Evolutionary conservation across 2,329 filamentous ascomycete species (phyloP).

Genomic region (Aspergillus fijiensis): DNA sequence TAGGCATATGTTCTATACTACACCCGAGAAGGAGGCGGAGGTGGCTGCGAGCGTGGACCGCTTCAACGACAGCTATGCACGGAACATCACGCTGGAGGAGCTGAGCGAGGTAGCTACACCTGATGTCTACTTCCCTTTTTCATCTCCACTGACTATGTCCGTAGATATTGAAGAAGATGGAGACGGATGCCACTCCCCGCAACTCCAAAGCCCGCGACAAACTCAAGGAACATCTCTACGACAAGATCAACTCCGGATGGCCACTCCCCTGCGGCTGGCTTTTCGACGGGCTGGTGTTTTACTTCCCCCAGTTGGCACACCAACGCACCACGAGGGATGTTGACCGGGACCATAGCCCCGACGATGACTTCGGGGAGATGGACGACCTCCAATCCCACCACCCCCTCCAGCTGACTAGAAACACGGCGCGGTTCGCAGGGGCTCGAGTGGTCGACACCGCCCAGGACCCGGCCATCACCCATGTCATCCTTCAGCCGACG

Average conservation of each 20-base stretch:
- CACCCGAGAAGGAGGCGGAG: conserved; percentile 54
- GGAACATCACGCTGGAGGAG: conserved; percentile 66
- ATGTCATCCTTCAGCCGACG: conserved; percentile 64
- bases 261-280: conserved; percentile 45
- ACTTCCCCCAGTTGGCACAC: conserved; percentile 36
- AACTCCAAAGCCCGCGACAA: conserved; percentile 52
- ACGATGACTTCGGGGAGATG: conserved; percentile 5
- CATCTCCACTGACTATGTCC: background rate
- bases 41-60: conserved; percentile 67
- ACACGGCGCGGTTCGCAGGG: conserved; percentile 67
- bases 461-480: conserved; percentile 62
- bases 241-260: conserved; percentile 36
- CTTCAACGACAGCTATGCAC: conserved; percentile 79
- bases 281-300: conserved; percentile 50
- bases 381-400: background rate
- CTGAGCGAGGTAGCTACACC: conserved; percentile 46
- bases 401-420: conserved; percentile 47
- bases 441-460: conserved; percentile 57
- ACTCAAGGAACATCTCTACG: conserved; percentile 57
- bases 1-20: conserved; percentile 71
- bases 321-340: background rate
- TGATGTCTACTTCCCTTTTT: no score
- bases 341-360: no score
- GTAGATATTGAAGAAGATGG: conserved; percentile 40
- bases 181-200: conserved; percentile 40